These are phyloP conservation scores for Colletotrichum sp. DNA, from an alignment of 2,329 filamentous ascomycete genomes.

Conservation along the genomic window DNA sequence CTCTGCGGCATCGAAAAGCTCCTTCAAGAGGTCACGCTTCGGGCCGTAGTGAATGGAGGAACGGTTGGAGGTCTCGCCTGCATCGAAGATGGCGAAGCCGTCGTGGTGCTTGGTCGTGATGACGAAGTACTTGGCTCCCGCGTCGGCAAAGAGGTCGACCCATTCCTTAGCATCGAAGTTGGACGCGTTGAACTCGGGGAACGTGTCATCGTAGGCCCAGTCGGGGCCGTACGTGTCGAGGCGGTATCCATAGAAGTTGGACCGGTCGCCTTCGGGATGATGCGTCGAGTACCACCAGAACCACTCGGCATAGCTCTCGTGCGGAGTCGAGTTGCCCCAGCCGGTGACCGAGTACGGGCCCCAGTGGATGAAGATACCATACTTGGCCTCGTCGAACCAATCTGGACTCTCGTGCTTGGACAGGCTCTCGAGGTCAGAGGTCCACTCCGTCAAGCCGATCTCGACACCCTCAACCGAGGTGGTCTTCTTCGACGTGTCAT, in stretches of 20 bases:
- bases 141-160: conserved; percentile 57
- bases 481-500: conserved; percentile 14
- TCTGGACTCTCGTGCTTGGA: conserved; percentile 47
- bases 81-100: conserved; percentile 50
- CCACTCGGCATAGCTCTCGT: conserved; percentile 50
- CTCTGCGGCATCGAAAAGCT: conserved; percentile 41
- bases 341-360: conserved; percentile 60
- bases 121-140: conserved; percentile 56
- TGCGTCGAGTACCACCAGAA: conserved; percentile 51
- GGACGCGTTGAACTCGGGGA: conserved; percentile 56
- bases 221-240: conserved; percentile 55
- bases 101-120: conserved; percentile 53
- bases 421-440: conserved; percentile 37
- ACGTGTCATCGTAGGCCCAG: conserved; percentile 61
- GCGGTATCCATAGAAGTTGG: conserved; percentile 48
- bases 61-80: conserved; percentile 40
- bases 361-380: conserved; percentile 67
- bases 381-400: conserved; percentile 62
- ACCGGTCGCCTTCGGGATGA: conserved; percentile 14
- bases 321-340: conserved; percentile 52
- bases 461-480: conserved; percentile 24
- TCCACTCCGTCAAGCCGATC: conserved; percentile 41
- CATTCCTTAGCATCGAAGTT: conserved; percentile 56
- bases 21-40: conserved; percentile 29
- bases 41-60: conserved; percentile 44